Evolutionary conservation across 106 monocot species (phyloP), one percentile per base, ranked within the genome.

Genomic region (Platanthera guangdongensis): DNA sequence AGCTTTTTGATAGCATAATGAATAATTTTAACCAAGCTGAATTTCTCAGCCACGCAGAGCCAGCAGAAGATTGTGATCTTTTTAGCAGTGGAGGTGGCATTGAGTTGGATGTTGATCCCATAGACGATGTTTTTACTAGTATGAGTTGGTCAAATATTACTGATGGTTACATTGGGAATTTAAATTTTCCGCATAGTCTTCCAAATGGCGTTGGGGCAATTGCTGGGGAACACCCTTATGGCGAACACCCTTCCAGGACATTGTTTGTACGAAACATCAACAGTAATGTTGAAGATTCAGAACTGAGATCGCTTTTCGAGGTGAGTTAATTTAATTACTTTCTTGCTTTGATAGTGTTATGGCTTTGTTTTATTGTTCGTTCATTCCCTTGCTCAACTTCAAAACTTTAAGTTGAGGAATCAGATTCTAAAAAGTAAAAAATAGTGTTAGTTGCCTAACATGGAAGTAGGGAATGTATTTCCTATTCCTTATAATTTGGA

Each of bases 171-270:
- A 4, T 76, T 10, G 84, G 73, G 15, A 95, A 84, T 84, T 83
- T 80, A 7, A 77, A 59, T 81, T 57, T 52, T 79, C 91, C 83
- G 13, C 86, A 85, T 76, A 70, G 77, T 49, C 32, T 86, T 71
- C 76, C 84, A 82, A 91, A 91, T 73, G 87, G 91, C 76, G 83
- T 78, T 73, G 87, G 86, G 54, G 70, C 91, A 15, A 74, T 91
- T 73, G 78, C 89, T 74, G 94, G 94, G 13, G 94, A 95, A 75
- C 94, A 95, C 82, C 94, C 94, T 32, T 89, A 80, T 75, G 94
- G 94, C 39, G 94, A 95, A 74, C 94, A 95, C 86, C 94, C 94
- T 70, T 95, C 94, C 19, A 95, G 94, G 75, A 95, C 94, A 62
- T 81, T 95, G 52, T 95, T 95, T 78, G 94, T 95, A 7, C 74